Conservation (phyloP, 306 rosid genomes). For the Quercus wislizeni region DNA sequence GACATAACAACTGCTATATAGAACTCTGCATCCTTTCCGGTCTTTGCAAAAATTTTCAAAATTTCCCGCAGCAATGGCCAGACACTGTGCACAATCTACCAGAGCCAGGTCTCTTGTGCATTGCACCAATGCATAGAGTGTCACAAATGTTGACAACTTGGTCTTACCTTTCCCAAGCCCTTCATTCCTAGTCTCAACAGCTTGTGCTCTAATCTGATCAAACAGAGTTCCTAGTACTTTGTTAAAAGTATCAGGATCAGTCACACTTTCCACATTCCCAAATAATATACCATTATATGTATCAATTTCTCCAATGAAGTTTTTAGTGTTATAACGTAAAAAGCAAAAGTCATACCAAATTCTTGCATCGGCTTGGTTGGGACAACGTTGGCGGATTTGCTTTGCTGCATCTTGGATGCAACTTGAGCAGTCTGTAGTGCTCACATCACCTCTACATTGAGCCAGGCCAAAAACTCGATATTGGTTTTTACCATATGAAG, state of each 20-base stretch:
- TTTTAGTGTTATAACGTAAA: constrained; percentile 39
- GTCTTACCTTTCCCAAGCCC: no score
- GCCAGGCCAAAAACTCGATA: constrained; percentile 56
- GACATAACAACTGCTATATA: constrained; percentile 68
- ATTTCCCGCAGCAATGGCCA: no score
- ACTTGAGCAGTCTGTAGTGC: constrained; percentile 46
- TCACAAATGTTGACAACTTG: no score
- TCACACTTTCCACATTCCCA: no score
- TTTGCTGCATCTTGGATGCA: constrained; percentile 59
- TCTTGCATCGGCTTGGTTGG: constrained; percentile 49
- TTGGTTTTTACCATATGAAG: constrained; percentile 25
- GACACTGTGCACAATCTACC: no score
- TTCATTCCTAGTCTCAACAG: constrained; percentile 24
- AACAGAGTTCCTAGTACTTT: constrained; percentile 22
- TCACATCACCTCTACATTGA: constrained; percentile 68
- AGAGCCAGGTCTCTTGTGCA: no score
- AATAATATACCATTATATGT: constrained; percentile 42
- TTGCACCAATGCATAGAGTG: no score
- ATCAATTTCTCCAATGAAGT: constrained; percentile 49
- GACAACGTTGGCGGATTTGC: constrained; percentile 47
- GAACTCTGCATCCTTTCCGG: constrained; percentile 57
- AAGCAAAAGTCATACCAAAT: constrained; percentile 79
- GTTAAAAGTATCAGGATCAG: no score
- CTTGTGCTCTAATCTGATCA: constrained; percentile 39
- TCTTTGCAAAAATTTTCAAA: no score